A percentile compares a stretch with the other conserved stretches of the same genome.
phyloP scores from a whole-genome alignment of 73 alveolate species.

The Blepharisma japonicum region DNA sequence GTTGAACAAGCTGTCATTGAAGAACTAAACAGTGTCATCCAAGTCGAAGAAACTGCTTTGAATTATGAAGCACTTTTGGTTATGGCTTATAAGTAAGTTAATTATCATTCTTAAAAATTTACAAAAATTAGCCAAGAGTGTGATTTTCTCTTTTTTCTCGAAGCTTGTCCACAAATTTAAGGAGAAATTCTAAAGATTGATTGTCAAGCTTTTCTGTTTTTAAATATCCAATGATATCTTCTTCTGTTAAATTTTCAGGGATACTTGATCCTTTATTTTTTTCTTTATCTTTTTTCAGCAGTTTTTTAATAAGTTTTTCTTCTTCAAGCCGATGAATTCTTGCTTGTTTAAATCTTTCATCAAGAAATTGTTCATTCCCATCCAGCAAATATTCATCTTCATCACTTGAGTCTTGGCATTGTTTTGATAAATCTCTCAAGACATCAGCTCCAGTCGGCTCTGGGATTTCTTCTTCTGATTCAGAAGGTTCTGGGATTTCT shows the following conservation, averaged over 20 bases:
- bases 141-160: slow-evolving; percentile 20
- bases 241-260: neutral
- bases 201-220: neutral
- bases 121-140: neutral
- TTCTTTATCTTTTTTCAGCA: neutral
- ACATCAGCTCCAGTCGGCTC: neutral
- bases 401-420: neutral
- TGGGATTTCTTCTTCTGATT: neutral
- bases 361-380: neutral
- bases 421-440: neutral
- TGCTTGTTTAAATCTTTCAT: slow-evolving; percentile 5
- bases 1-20: too few species aligned
- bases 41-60: too few species aligned
- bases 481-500: neutral
- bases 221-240: neutral
- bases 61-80: too few species aligned
- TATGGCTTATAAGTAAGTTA: too few species aligned
- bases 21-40: too few species aligned
- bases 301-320: neutral
- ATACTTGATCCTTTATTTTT: neutral
- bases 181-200: neutral
- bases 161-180: neutral
- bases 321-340: slow-evolving; percentile 19
- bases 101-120: neutral
- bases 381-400: neutral